Evolutionary conservation across 1,284 basidiomycete genomes (phyloP).

Genomic region (Laetiporus sulphureus): DNA sequence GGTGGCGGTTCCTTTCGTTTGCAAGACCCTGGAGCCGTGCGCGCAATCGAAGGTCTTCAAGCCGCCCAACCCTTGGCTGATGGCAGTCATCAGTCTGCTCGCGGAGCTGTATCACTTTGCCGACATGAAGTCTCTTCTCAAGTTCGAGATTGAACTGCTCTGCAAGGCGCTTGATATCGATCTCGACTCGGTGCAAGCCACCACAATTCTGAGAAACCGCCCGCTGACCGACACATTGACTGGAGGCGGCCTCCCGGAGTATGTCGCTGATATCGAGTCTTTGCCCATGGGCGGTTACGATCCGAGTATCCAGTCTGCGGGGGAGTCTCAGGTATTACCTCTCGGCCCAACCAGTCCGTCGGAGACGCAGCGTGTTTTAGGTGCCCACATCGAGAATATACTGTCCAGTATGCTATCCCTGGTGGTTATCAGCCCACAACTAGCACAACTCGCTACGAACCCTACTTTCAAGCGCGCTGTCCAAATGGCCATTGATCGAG

Average conservation of each 20-base stretch:
- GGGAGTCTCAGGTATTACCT: conserved; percentile 51
- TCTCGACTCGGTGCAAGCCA: conserved; percentile 82
- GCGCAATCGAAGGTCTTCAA: conserved; percentile 88
- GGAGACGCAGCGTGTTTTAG: conserved; percentile 57
- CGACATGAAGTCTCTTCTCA: conserved; percentile 94
- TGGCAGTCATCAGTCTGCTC: conserved; percentile 89
- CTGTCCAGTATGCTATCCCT: conserved; percentile 68
- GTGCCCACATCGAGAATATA: conserved; percentile 73
- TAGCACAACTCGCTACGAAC: conserved; percentile 70
- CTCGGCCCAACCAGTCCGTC: conserved; percentile 49
- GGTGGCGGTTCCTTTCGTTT: conserved; percentile 97
- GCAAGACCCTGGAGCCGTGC: conserved; percentile 93
- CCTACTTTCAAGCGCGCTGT: conserved; percentile 88
- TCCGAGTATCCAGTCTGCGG: conserved; percentile 36
- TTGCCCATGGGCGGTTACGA: conserved; percentile 66
- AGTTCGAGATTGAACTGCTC: conserved; percentile 98
- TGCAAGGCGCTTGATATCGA: conserved; percentile 91
- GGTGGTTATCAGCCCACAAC: conserved; percentile 75
- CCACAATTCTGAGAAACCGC: conserved; percentile 73
- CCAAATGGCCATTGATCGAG: conserved; percentile 87
- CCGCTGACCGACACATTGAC: conserved; percentile 47
- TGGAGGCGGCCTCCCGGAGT: conserved; percentile 60
- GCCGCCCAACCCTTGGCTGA: conserved; percentile 97
- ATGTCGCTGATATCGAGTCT: conserved; percentile 63
- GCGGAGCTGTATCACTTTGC: conserved; percentile 97